Percentiles rank a stretch among this genome's conserved stretches.
Conservation (phyloP, 2,329 filamentous ascomycete species). For the Chalaropsis thielavioides region DNA sequence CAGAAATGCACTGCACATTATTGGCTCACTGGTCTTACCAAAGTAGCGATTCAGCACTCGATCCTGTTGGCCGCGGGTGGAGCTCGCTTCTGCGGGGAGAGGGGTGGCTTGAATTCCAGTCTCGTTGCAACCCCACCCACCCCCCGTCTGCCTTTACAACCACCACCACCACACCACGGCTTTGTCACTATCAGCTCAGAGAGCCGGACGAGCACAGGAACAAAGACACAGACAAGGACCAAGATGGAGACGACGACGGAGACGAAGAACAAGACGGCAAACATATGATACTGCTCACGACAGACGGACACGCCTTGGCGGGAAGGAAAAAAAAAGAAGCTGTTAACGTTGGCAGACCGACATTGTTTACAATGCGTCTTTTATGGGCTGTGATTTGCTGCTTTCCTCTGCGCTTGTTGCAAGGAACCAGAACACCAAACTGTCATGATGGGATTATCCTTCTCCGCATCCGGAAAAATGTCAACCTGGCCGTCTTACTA, state of each 20-base stretch:
- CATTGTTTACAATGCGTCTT: background rate
- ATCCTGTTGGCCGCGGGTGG: constrained; percentile 6
- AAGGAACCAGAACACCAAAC: background rate
- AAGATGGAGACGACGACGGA: background rate
- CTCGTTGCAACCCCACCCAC: background rate
- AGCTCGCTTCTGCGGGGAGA: constrained; percentile 1
- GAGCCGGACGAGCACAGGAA: background rate
- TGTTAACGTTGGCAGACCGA: background rate
- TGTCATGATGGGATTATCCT: background rate
- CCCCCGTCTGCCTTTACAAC: background rate
- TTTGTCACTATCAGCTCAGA: no score
- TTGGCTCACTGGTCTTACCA: constrained; percentile 1
- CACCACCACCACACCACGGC: background rate
- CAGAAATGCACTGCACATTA: background rate
- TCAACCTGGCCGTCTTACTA: constrained; percentile 2
- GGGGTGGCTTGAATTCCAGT: background rate
- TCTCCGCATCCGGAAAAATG: constrained; percentile 2
- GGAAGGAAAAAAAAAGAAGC: background rate
- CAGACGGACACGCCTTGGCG: background rate
- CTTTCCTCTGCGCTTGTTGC: background rate
- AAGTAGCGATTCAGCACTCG: background rate
- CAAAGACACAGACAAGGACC: background rate
- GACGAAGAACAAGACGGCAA: no score
- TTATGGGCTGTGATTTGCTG: background rate
- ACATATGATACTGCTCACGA: background rate